phyloP scores from a whole-genome alignment of 257 asterid species.

The Nicotiana knightiana region DNA sequence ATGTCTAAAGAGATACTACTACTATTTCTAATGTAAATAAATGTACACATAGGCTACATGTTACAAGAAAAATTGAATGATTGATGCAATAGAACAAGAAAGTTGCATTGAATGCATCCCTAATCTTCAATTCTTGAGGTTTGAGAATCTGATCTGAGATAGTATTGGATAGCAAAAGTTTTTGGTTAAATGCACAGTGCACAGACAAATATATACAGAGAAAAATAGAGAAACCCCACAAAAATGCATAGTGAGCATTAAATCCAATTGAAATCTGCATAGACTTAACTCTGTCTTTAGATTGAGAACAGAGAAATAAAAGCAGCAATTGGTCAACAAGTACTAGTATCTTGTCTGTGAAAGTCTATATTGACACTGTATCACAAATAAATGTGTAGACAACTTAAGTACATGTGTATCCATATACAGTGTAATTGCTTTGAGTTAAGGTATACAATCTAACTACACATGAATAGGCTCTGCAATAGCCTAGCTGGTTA shows the following conservation, averaged over 20 bases:
- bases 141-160: neutral
- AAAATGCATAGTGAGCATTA: conserved; percentile 1
- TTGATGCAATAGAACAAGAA: neutral
- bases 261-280: conserved; percentile 1
- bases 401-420: neutral
- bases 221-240: neutral
- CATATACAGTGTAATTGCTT: neutral
- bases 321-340: neutral
- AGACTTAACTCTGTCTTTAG: neutral
- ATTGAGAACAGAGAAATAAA: conserved; percentile 1
- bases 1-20: conserved; percentile 6
- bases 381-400: conserved; percentile 2
- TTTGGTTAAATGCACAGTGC: neutral
- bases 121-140: neutral
- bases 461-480: neutral
- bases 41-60: conserved; percentile 2
- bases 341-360: neutral
- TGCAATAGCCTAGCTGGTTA: too few relatives aligned
- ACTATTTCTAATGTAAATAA: neutral
- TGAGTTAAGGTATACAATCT: too few relatives aligned
- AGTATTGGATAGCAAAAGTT: neutral
- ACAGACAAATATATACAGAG: neutral
- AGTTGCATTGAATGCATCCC: conserved; percentile 2
- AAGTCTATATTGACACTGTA: neutral
- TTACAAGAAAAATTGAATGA: neutral